phyloP scores from a whole-genome alignment of 805 yeast genomes.

The Candida pini region DNA sequence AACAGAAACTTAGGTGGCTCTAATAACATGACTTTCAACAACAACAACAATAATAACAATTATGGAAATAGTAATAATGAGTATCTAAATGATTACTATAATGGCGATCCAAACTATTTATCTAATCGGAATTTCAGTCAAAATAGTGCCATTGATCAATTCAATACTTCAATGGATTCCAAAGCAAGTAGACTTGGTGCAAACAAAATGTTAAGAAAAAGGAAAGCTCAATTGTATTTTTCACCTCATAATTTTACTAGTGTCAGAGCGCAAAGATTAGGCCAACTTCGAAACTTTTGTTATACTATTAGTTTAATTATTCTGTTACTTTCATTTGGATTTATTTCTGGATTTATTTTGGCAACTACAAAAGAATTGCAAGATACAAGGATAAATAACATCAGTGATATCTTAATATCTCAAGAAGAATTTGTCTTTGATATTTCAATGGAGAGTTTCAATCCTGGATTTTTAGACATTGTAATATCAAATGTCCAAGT shows the following conservation, averaged over 20 bases:
- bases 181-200: conserved; percentile 8
- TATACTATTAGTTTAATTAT: conserved; percentile 42
- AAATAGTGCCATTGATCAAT: background rate
- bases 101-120: too few species aligned
- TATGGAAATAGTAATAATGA: too few species aligned
- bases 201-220: conserved; percentile 13
- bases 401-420: conserved; percentile 70
- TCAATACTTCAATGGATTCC: conserved; percentile 7
- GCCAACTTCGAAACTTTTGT: conserved; percentile 28
- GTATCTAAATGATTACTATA: too few species aligned
- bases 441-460: conserved; percentile 69
- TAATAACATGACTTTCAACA: too few species aligned
- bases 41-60: too few species aligned
- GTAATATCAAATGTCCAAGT: conserved; percentile 60
- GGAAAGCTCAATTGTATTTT: conserved; percentile 23
- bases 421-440: conserved; percentile 83
- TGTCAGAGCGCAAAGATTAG: conserved; percentile 23
- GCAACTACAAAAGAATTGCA: conserved; percentile 84
- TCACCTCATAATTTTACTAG: conserved; percentile 35
- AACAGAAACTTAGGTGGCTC: too few species aligned
- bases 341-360: conserved; percentile 73
- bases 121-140: background rate
- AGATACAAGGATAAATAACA: conserved; percentile 52
- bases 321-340: conserved; percentile 62
- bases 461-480: conserved; percentile 80